phyloP scores from a whole-genome alignment of 192 early-diverging fungal species.

The Ramicandelaber brevisporus region DNA sequence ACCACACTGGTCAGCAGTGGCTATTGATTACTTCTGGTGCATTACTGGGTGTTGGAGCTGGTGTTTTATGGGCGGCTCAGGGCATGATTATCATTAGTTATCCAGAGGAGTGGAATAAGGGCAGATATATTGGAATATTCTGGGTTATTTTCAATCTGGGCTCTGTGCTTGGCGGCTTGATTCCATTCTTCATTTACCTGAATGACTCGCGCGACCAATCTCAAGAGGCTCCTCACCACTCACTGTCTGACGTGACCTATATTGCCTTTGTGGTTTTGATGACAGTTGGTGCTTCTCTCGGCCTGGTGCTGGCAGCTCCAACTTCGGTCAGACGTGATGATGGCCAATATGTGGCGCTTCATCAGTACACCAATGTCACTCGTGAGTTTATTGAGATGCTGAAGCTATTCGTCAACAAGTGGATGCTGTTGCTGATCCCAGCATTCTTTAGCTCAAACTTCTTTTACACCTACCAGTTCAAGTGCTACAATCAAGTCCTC shows the following conservation, averaged over 20 bases:
- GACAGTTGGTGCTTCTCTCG: constrained; percentile 25
- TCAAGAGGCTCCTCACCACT: too few relatives aligned
- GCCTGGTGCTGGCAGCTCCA: constrained; percentile 28
- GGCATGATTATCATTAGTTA: constrained; percentile 63
- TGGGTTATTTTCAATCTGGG: constrained; percentile 60
- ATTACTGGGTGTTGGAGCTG: constrained; percentile 50
- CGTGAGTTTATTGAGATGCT: constrained; percentile 28
- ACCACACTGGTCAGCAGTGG: constrained; percentile 16
- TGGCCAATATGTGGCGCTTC: constrained; percentile 30
- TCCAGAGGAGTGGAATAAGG: constrained; percentile 49
- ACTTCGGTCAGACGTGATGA: constrained; percentile 34
- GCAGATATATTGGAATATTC: constrained; percentile 54
- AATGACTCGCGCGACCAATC: constrained; percentile 13
- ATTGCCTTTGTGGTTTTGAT: constrained; percentile 46
- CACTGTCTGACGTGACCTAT: constrained; percentile 39
- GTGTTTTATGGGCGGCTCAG: constrained; percentile 39
- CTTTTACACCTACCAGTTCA: constrained; percentile 56
- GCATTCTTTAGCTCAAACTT: constrained; percentile 53
- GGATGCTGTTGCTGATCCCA: constrained; percentile 42
- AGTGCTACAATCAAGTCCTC: constrained; percentile 22
- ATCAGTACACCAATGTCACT: constrained; percentile 24
- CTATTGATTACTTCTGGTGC: constrained; percentile 45
- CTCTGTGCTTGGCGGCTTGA: constrained; percentile 42
- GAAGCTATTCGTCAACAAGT: constrained; percentile 30
- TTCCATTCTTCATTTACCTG: constrained; percentile 40